Base-by-base conservation (phyloP, 2,329 filamentous ascomycete genomes). In the Talaromyces sp. region DNA sequence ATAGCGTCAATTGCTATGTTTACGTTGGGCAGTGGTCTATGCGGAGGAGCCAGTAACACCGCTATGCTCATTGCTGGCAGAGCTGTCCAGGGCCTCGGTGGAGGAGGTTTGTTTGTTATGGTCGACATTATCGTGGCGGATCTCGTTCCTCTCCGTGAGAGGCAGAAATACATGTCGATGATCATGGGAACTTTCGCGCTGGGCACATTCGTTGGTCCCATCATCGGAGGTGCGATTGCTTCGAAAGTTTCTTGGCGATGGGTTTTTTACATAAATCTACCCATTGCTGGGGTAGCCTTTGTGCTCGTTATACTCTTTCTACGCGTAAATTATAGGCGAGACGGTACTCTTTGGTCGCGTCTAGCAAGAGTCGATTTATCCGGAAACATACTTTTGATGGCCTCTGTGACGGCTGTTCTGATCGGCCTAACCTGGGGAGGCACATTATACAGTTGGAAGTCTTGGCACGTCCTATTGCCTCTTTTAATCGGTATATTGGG, bases 11-110 rank as follows among this genome's bases (percentile, higher is more conserved):
- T 81, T 3, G 76, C 67, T 37, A 74, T 86, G 3, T 87, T 87
- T 73, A 83, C 85, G 69, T 67, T 79, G 1, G 85, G 85, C 0
- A 83, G 80, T 62, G 68, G 86, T 25, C 62, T 86, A 1, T 81
- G 82, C 60, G 85, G 81, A 0, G 68, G 82, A 1, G 80, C 80
- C 25, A 71, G 77, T 25, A 77, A 74, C 47, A 80, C 87, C 71
- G 71, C 69, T 15, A 81, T 79, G 78, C 71, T 87, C 45, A 82
- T 86, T 62, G 77, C 74, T 10, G 78, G 77, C 6, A 19, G 54
- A 4, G 78, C 79, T 0, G 68, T 86, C 9, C 83, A 85, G 67
- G 84, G 84, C 0, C 72, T 80, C 1, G 83, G 81, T 1, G 82
- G 79, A 10, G 82, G 81, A 1, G 83, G 82, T 2, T 70, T 85